Evolutionary conservation across 768 basidiomycete species (phyloP).

Genomic region (Scleroderma citrinum): DNA sequence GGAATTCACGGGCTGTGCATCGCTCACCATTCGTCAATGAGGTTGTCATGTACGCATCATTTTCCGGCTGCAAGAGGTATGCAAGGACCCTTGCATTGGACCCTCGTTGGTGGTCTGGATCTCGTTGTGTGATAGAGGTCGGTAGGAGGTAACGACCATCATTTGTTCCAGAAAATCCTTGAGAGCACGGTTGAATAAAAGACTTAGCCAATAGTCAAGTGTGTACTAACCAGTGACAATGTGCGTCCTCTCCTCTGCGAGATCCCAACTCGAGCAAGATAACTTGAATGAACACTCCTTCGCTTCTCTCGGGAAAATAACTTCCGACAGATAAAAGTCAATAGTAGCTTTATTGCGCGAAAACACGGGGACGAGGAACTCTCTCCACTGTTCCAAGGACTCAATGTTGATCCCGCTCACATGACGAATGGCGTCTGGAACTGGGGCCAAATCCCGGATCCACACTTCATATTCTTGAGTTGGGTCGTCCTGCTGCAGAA

Average conservation of each 20-base stretch:
- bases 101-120: slow-evolving; percentile 9
- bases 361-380: slow-evolving; percentile 22
- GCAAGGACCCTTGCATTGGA: not conserved
- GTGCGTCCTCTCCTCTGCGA: slow-evolving; percentile 21
- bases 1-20: slow-evolving; percentile 14
- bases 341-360: slow-evolving; percentile 23
- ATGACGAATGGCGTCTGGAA: slow-evolving; percentile 16
- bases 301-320: slow-evolving; percentile 35
- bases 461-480: slow-evolving; percentile 26
- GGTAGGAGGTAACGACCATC: slow-evolving; percentile 1
- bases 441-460: slow-evolving; percentile 13
- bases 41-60: not conserved
- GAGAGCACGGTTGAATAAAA: not conserved
- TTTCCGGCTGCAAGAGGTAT: slow-evolving; percentile 1
- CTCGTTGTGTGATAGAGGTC: slow-evolving; percentile 9
- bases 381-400: slow-evolving; percentile 21
- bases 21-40: slow-evolving; percentile 9
- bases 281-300: slow-evolving; percentile 32
- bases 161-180: not conserved
- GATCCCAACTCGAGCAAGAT: slow-evolving; percentile 32
- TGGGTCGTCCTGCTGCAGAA: slow-evolving; percentile 28
- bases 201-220: not conserved
- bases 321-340: slow-evolving; percentile 31
- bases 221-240: slow-evolving; percentile 13
- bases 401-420: slow-evolving; percentile 22